Conservation (phyloP, 2,329 filamentous ascomycete genomes). For the Fusarium nisikadoi region DNA sequence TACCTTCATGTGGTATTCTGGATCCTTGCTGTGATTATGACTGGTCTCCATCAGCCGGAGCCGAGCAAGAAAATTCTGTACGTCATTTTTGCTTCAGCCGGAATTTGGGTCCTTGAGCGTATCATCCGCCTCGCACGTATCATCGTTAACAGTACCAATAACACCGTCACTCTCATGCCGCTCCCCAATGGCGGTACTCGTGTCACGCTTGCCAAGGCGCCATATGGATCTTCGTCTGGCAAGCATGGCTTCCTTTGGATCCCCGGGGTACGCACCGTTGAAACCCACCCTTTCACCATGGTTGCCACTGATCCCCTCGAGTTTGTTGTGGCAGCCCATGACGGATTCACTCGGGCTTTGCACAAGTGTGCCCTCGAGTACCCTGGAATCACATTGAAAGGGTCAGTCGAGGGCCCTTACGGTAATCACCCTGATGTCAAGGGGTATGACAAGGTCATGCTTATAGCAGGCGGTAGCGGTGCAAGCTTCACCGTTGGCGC, state of each 20-base stretch:
- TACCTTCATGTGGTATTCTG: conserved; percentile 62
- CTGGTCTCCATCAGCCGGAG: conserved; percentile 64
- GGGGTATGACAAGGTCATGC: conserved; percentile 65
- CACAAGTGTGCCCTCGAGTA: conserved; percentile 62
- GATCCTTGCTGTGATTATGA: conserved; percentile 58
- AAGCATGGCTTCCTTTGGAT: conserved; percentile 74
- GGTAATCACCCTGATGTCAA: conserved; percentile 64
- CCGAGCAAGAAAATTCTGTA: conserved; percentile 55
- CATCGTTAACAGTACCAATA: conserved; percentile 58
- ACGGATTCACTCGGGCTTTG: conserved; percentile 68
- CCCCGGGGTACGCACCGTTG: conserved; percentile 63
- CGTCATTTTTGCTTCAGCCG: conserved; percentile 55
- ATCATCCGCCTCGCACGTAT: conserved; percentile 59
- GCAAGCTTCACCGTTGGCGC: conserved; percentile 64
- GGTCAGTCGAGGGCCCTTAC: conserved; percentile 69
- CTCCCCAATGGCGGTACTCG: conserved; percentile 65
- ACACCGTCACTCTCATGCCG: conserved; percentile 63
- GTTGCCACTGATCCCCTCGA: conserved; percentile 63
- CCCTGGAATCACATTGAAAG: conserved; percentile 59
- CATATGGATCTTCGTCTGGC: conserved; percentile 59
- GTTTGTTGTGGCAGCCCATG: conserved; percentile 67
- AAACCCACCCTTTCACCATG: conserved; percentile 74
- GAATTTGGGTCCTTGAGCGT: conserved; percentile 64
- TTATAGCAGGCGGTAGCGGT: conserved; percentile 70
- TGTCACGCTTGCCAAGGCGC: conserved; percentile 63